Percentiles rank a stretch among this genome's conserved stretches.
Conservation (phyloP, 306 rosid genomes). For the cucumber (Cucumis sativus) region Cucumber_9930_V3 NC_026660.2:5274001-5274500, state of each 20-base stretch:
- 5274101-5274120: background rate
- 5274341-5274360: background rate
- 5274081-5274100: background rate
- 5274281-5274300: constrained; percentile 57
- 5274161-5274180: constrained; percentile 13
- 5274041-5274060: background rate
- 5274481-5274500: background rate
- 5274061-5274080: background rate
- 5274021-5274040: background rate
- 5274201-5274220: constrained; percentile 72
- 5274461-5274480: background rate
- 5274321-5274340: background rate
- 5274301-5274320: background rate
- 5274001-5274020: background rate
- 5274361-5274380: background rate
- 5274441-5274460: background rate
- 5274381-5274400: background rate
- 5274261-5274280: constrained; percentile 93
- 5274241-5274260: constrained; percentile 85
- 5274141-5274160: background rate
- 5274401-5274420: background rate
- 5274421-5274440: background rate
- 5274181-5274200: constrained; percentile 81
- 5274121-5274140: background rate
- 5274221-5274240: constrained; percentile 75